Percentiles rank a stretch among this genome's conserved stretches.
Conservation (phyloP, 2,329 filamentous ascomycete genomes). For the Fusarium kyushuense region DNA sequence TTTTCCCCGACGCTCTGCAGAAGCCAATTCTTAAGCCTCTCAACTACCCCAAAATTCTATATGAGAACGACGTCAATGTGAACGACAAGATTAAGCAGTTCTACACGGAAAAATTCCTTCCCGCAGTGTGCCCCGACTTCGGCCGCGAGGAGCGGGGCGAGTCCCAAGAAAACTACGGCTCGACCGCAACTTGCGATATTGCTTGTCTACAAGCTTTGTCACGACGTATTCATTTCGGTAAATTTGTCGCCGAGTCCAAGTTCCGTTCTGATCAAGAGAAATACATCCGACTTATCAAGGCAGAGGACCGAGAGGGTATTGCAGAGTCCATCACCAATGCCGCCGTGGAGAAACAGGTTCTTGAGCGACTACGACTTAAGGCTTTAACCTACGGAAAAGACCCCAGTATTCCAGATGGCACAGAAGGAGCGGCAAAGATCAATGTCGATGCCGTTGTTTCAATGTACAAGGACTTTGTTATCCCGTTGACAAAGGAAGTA, state of each 20-base stretch:
- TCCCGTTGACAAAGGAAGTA: conserved; percentile 96
- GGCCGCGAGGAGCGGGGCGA: conserved; percentile 85
- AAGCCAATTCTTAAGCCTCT: conserved; percentile 87
- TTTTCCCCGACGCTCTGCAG: conserved; percentile 87
- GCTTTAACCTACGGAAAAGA: conserved; percentile 94
- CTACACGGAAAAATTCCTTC: conserved; percentile 87
- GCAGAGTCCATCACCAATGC: conserved; percentile 90
- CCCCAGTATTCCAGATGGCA: conserved; percentile 71
- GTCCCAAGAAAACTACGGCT: conserved; percentile 94
- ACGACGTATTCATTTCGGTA: conserved; percentile 94
- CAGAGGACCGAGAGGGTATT: conserved; percentile 82
- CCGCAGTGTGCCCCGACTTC: conserved; percentile 82
- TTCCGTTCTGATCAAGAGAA: conserved; percentile 84
- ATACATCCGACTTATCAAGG: conserved; percentile 86
- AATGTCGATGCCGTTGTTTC: conserved; percentile 89
- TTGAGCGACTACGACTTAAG: conserved; percentile 88
- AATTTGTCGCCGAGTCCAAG: conserved; percentile 97
- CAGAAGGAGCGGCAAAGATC: conserved; percentile 79
- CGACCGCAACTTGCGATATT: conserved; percentile 90
- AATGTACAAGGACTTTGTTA: conserved; percentile 94
- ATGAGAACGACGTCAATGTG: conserved; percentile 89
- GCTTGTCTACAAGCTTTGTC: conserved; percentile 89
- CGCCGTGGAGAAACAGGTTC: conserved; percentile 89
- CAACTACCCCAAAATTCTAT: conserved; percentile 87
- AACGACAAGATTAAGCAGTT: conserved; percentile 87